Conservation (phyloP, 2,329 filamentous ascomycete species). For the Trichoderma afroharzianum region DNA sequence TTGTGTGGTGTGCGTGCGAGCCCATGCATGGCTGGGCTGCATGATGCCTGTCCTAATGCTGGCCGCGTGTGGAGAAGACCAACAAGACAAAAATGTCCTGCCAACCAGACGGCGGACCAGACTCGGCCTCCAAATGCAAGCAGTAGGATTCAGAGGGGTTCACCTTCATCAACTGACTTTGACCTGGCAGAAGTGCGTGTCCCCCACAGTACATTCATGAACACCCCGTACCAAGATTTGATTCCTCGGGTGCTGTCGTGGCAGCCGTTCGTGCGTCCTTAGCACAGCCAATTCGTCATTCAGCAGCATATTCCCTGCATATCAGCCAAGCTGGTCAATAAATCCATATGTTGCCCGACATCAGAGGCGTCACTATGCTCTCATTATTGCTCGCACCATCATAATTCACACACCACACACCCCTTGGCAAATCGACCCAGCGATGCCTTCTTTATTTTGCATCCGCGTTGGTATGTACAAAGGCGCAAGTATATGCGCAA, state of each 20-base stretch:
- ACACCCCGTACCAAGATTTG: neutral
- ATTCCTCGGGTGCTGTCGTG: slow-evolving; percentile 4
- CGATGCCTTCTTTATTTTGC: neutral
- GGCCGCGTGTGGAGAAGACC: slow-evolving; percentile 10
- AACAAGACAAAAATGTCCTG: neutral
- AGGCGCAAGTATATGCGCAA: neutral
- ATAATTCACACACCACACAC: slow-evolving; percentile 1
- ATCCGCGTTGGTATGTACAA: neutral
- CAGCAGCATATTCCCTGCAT: slow-evolving; percentile 5
- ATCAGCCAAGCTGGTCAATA: neutral
- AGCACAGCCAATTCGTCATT: slow-evolving; percentile 14
- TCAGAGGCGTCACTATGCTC: slow-evolving; percentile 13
- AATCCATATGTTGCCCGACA: neutral
- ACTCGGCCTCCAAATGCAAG: neutral
- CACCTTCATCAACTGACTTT: slow-evolving; percentile 9
- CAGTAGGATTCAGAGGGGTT: slow-evolving; percentile 5
- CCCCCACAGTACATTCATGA: slow-evolving; percentile 5
- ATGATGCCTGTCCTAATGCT: slow-evolving; percentile 7
- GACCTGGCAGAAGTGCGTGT: neutral
- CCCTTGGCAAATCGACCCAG: neutral
- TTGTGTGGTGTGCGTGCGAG: slow-evolving; percentile 5
- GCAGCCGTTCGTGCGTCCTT: slow-evolving; percentile 7
- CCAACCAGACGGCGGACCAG: neutral
- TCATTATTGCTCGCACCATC: neutral
- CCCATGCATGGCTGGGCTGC: slow-evolving; percentile 5